phyloP scores from a whole-genome alignment of 306 rosid genomes.

The Dryas alaskensis region DNA sequence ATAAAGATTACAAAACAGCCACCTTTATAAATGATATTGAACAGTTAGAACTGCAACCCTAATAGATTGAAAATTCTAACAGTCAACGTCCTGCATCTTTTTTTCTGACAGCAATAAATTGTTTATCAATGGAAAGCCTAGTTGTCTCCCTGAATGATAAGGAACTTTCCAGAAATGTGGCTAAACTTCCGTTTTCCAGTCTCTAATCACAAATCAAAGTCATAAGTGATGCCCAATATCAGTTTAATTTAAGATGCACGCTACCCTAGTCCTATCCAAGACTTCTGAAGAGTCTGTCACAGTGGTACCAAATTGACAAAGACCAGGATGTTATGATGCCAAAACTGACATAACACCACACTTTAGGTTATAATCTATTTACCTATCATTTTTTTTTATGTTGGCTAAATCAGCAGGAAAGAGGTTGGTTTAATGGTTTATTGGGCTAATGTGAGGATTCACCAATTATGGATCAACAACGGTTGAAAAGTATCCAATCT shows the following conservation, averaged over 20 bases:
- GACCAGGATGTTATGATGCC: background rate
- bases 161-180: too few species aligned
- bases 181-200: too few species aligned
- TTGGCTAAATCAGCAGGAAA: too few species aligned
- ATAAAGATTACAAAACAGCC: background rate
- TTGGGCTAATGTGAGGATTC: too few species aligned
- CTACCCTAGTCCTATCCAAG: background rate
- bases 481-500: background rate
- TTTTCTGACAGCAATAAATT: too few species aligned
- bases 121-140: background rate
- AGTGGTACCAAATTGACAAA: background rate
- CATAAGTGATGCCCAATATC: background rate
- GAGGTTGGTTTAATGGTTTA: too few species aligned
- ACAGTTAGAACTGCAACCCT: background rate
- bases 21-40: background rate
- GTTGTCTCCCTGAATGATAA: too few species aligned
- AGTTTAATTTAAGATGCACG: background rate
- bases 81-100: background rate
- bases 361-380: background rate
- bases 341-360: background rate
- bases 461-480: background rate
- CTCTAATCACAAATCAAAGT: background rate
- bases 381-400: background rate
- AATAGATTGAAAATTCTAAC: background rate
- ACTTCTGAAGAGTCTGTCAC: background rate